Evolutionary conservation across 2,329 filamentous ascomycete species (phyloP).

Genomic region (Fusarium tupiense): DNA sequence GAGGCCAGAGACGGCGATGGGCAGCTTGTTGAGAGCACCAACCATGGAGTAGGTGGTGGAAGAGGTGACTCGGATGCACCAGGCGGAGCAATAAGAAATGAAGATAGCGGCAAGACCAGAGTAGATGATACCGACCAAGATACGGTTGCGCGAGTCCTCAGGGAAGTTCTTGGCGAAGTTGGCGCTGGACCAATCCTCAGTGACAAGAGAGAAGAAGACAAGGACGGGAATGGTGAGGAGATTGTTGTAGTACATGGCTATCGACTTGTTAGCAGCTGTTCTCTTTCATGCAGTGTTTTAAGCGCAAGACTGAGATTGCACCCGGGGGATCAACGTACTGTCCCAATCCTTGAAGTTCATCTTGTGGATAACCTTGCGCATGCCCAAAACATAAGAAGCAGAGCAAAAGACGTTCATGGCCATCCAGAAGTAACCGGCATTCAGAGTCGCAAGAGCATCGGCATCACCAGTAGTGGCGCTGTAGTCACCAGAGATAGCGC

Average conservation of each 20-base stretch:
- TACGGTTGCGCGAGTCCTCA: constrained; percentile 75
- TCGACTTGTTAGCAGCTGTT: constrained; percentile 43
- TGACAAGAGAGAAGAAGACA: constrained; percentile 79
- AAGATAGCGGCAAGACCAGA: constrained; percentile 94
- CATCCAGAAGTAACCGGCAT: constrained; percentile 98
- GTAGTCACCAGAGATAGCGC: constrained; percentile 73
- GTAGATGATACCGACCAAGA: constrained; percentile 90
- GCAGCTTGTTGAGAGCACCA: constrained; percentile 96
- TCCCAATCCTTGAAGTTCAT: constrained; percentile 99
- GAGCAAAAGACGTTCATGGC: constrained; percentile 95
- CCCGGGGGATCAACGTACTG: constrained; percentile 69
- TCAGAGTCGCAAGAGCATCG: constrained; percentile 85
- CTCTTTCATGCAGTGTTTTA: not conserved
- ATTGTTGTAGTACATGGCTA: constrained; percentile 99
- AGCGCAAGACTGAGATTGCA: not conserved
- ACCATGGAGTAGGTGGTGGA: constrained; percentile 99
- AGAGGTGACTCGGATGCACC: constrained; percentile 97
- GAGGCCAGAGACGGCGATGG: constrained; percentile 89
- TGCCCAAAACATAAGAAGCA: constrained; percentile 86
- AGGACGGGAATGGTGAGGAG: constrained; percentile 94
- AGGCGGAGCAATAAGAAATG: constrained; percentile 98
- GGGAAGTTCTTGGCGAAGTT: constrained; percentile 94
- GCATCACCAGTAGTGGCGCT: constrained; percentile 52
- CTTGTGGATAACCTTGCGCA: constrained; percentile 98
- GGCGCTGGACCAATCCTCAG: constrained; percentile 89